Conservation (phyloP, 768 basidiomycete genomes). For the Termitomyces sp. region DNA sequence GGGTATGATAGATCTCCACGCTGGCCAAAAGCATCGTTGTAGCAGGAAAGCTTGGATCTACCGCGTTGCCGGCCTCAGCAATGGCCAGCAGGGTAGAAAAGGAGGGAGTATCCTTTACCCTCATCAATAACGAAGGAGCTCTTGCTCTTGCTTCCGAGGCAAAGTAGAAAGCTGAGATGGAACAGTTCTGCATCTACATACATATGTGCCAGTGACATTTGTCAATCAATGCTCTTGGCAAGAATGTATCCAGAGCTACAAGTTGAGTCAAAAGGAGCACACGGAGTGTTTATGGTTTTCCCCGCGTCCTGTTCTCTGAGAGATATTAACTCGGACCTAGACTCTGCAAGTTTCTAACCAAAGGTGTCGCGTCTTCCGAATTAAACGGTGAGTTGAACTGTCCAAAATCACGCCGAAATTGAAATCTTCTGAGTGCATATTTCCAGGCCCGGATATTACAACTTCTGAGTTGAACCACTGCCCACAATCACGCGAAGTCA, state of each 20-base stretch:
- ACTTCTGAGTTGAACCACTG: no score
- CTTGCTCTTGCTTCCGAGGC: constrained; percentile 25
- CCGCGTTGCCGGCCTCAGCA: constrained; percentile 37
- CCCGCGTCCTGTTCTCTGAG: no score
- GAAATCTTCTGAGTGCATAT: no score
- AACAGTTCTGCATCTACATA: neutral
- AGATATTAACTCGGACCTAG: no score
- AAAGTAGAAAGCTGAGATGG: neutral
- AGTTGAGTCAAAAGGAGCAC: neutral
- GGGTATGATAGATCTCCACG: constrained; percentile 33
- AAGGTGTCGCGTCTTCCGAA: no score
- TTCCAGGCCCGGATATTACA: no score
- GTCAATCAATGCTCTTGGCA: neutral
- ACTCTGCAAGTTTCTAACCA: no score
- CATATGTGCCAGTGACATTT: neutral
- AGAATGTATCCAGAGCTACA: neutral
- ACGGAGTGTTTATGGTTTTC: neutral
- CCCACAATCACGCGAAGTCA: neutral
- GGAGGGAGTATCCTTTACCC: constrained; percentile 38
- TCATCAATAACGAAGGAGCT: constrained; percentile 51
- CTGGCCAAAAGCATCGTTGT: constrained; percentile 49
- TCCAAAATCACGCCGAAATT: no score
- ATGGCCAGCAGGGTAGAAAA: constrained; percentile 34
- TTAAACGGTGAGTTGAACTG: no score
- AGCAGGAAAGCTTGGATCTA: constrained; percentile 51